phyloP scores from a whole-genome alignment of 768 basidiomycete genomes.

The Boletus insuetus region DNA sequence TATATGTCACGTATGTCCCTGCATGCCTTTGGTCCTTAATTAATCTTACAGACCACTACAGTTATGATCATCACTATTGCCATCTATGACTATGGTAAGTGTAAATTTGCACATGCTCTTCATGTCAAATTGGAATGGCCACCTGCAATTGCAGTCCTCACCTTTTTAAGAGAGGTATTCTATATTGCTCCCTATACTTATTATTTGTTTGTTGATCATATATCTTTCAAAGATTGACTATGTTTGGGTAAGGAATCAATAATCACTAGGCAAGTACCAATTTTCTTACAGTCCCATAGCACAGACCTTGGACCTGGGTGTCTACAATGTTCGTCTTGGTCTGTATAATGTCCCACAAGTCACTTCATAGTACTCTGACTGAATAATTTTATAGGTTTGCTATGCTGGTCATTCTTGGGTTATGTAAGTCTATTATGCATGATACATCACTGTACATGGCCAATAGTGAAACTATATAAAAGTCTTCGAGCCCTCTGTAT shows the following conservation, averaged over 20 bases:
- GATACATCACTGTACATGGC: not conserved
- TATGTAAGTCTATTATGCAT: not conserved
- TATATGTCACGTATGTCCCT: too few species aligned
- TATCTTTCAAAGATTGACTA: constrained; percentile 14
- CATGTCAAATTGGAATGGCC: too few species aligned
- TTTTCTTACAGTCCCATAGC: not conserved
- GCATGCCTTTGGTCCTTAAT: too few species aligned
- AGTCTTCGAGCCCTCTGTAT: not conserved
- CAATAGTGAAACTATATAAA: not conserved
- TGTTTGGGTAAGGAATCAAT: constrained; percentile 9
- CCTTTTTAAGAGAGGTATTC: constrained; percentile 3
- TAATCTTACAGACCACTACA: too few species aligned
- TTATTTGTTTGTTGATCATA: not conserved
- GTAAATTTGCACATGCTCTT: not conserved
- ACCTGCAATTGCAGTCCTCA: not conserved
- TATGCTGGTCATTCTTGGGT: not conserved
- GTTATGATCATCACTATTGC: too few species aligned
- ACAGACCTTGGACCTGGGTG: constrained; percentile 7
- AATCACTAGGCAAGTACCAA: not conserved
- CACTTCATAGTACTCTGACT: too few species aligned
- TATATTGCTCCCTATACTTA: not conserved
- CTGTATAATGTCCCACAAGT: not conserved
- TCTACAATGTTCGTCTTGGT: constrained; percentile 8
- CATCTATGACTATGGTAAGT: too few species aligned
- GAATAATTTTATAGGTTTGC: not conserved